Evolutionary conservation across 2,329 filamentous ascomycete species (phyloP).

Genomic region (Macrophomina pseudophaseolina): DNA sequence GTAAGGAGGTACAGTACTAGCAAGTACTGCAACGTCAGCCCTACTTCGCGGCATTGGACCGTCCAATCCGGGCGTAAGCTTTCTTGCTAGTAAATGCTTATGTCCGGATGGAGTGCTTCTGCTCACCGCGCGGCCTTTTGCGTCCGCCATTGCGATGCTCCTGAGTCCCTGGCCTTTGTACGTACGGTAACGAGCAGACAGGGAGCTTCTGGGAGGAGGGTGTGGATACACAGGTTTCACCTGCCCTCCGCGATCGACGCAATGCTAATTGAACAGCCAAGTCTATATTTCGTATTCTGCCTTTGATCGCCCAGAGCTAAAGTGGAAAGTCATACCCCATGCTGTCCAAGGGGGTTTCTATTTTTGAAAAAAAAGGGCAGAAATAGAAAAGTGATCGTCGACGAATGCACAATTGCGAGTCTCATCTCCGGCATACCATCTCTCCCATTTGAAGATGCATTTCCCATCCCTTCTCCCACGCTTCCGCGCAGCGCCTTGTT

Average conservation of each 20-base stretch:
- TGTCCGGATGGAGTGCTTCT: no score
- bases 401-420: not conserved
- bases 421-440: not conserved
- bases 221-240: not conserved
- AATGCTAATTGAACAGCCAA: not conserved
- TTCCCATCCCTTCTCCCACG: not conserved
- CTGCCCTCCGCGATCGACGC: not conserved
- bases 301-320: not conserved
- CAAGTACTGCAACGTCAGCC: not conserved
- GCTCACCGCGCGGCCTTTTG: no score
- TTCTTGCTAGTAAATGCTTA: no score
- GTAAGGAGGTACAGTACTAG: not conserved
- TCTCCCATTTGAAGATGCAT: not conserved
- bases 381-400: conserved; percentile 1
- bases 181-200: not conserved
- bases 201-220: not conserved
- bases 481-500: not conserved
- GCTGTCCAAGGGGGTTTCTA: not conserved
- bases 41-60: no score
- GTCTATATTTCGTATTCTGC: conserved; percentile 12
- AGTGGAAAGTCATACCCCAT: not conserved
- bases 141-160: no score
- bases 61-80: no score
- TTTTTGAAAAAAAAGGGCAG: not conserved
- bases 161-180: no score